Conservation (phyloP, 1,284 basidiomycete genomes). For the Ganoderma lingzhi region DNA sequence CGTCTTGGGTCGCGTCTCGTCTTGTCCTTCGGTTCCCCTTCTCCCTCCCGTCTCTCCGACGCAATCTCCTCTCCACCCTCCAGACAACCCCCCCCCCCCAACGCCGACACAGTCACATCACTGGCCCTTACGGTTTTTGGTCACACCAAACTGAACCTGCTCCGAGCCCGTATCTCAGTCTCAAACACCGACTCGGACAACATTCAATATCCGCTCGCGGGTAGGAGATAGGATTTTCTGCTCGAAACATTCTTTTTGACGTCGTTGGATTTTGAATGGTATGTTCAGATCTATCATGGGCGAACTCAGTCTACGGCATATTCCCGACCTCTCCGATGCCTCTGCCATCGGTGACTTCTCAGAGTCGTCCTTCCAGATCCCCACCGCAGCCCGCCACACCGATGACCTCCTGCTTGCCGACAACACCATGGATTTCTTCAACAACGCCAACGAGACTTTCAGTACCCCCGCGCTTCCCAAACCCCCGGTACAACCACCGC, state of each 20-base stretch:
- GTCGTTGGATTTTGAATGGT: not conserved
- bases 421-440: constrained; percentile 38
- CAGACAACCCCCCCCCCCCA: not conserved
- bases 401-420: constrained; percentile 39
- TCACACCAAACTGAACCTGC: not conserved
- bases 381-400: constrained; percentile 27
- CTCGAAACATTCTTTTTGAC: not conserved
- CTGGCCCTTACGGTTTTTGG: not conserved
- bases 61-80: not conserved
- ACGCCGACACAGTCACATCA: not conserved
- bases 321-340: constrained; percentile 37
- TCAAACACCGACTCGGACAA: not conserved
- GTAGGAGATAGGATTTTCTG: not conserved
- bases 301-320: constrained; percentile 39
- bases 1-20: constrained; percentile 20
- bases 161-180: too few species aligned
- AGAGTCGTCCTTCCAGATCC: constrained; percentile 44
- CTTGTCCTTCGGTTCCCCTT: not conserved
- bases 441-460: constrained; percentile 29
- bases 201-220: not conserved
- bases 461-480: constrained; percentile 30
- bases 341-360: constrained; percentile 35
- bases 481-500: constrained; percentile 22
- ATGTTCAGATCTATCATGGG: constrained; percentile 22
- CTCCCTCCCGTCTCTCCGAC: constrained; percentile 11